These are phyloP conservation scores for Isabelozyma rhagii DNA, from an alignment of 805 yeast species.

Conservation along the genomic window DNA sequence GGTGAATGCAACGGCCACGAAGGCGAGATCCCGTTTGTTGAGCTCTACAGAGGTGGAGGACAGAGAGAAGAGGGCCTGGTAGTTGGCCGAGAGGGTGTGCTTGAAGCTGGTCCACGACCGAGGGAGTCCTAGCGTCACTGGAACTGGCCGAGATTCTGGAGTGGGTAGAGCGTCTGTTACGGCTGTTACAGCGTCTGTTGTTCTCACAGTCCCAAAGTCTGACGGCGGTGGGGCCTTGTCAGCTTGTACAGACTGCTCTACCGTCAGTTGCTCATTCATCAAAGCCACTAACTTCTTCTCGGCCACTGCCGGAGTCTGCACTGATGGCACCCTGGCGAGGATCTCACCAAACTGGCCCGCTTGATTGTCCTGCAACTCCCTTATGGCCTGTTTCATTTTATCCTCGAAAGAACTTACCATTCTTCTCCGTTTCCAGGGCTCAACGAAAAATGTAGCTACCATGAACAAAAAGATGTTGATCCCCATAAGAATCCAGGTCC, in stretches of 20 bases:
- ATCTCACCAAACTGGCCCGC: slow-evolving; percentile 2
- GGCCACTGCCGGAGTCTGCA: slow-evolving; percentile 3
- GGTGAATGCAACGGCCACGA: slow-evolving; percentile 9
- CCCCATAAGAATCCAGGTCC: slow-evolving; percentile 87
- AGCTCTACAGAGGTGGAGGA: slow-evolving; percentile 8
- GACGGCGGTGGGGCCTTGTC: too few species aligned
- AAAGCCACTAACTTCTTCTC: slow-evolving; percentile 5
- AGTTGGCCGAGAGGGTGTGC: slow-evolving; percentile 9
- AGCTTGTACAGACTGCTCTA: not conserved
- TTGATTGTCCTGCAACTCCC: slow-evolving; percentile 7
- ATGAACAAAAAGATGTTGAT: slow-evolving; percentile 75
- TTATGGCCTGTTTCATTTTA: slow-evolving; percentile 53
- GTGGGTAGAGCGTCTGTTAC: not conserved
- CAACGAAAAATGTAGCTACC: slow-evolving; percentile 80
- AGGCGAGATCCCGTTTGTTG: slow-evolving; percentile 20
- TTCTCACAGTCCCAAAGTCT: not conserved
- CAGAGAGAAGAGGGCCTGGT: slow-evolving; percentile 9
- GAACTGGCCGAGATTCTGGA: not conserved
- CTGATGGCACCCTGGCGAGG: not conserved
- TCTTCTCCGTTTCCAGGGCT: slow-evolving; percentile 89
- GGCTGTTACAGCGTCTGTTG: not conserved
- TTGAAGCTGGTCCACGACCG: slow-evolving; percentile 16
- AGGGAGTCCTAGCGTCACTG: not conserved
- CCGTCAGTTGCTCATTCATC: slow-evolving; percentile 17
- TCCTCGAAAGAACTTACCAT: slow-evolving; percentile 81